Evolutionary conservation across 2,329 filamentous ascomycete species (phyloP).

Genomic region (Xylariaceae sp.): DNA sequence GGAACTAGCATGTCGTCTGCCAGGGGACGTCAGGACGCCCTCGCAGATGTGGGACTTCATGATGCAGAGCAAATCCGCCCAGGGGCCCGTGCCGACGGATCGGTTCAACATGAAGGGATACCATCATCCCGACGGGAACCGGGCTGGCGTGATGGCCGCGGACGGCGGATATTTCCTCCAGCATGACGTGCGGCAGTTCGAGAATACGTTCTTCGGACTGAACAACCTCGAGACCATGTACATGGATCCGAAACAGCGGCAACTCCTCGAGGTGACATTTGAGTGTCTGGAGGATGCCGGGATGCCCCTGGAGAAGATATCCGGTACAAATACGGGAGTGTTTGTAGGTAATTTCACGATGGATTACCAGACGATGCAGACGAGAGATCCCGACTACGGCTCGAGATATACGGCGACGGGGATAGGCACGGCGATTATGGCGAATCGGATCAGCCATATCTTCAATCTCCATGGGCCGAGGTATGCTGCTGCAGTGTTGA

Average conservation of each 20-base stretch:
- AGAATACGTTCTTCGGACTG: conserved; percentile 9
- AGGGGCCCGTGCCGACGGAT: neutral
- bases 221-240: conserved; percentile 14
- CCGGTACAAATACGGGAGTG: neutral
- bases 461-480: neutral
- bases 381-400: neutral
- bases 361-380: neutral
- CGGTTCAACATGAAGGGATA: neutral
- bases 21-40: conserved; percentile 9
- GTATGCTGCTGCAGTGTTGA: neutral
- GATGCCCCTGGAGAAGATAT: neutral
- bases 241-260: conserved; percentile 27
- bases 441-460: conserved; percentile 1
- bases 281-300: conserved; percentile 26
- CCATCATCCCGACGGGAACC: neutral
- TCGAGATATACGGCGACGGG: neutral
- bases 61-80: neutral
- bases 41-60: neutral
- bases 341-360: conserved; percentile 2
- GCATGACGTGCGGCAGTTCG: conserved; percentile 4
- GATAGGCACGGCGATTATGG: neutral
- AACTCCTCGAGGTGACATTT: conserved; percentile 29
- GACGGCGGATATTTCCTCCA: conserved; percentile 1
- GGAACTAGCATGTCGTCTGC: conserved; percentile 14
- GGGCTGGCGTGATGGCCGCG: neutral